A percentile compares a stretch with the other conserved stretches of the same genome.
These are phyloP conservation scores for Citrus glauca DNA, from an alignment of 345 rosid species.

Conservation along the genomic window DNA sequence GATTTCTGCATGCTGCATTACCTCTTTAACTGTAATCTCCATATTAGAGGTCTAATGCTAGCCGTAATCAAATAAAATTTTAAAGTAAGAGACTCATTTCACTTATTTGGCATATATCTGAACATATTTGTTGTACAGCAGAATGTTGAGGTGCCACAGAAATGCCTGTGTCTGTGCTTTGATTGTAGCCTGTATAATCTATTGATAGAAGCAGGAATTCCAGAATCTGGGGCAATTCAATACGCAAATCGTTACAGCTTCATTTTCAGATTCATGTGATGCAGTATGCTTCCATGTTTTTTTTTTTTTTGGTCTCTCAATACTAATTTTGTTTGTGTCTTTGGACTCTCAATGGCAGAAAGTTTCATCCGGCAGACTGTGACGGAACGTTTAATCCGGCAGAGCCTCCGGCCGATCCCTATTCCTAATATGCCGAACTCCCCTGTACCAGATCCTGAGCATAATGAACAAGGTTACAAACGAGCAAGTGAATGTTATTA, in stretches of 20 bases:
- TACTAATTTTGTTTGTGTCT: no score
- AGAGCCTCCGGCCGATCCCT: no score
- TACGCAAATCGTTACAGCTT: neutral
- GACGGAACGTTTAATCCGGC: no score
- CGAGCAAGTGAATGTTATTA: no score
- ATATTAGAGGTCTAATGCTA: neutral
- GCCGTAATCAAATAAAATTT: neutral
- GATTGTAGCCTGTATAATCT: neutral
- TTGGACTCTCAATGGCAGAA: no score
- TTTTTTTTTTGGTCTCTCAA: no score
- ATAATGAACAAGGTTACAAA: no score
- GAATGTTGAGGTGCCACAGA: neutral
- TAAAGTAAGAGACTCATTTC: neutral
- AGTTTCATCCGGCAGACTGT: no score
- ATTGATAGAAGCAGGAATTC: neutral
- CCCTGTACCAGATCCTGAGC: no score
- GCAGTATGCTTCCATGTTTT: neutral
- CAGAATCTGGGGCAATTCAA: neutral
- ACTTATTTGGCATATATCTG: neutral
- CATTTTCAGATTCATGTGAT: neutral
- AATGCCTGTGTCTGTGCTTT: neutral
- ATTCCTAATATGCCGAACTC: no score
- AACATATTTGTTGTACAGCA: neutral
- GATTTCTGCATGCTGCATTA: neutral
- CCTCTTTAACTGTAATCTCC: neutral